Evolutionary conservation across 164 flowering plant species (phyloP).

Genomic region (Euptelea pleiosperma): DNA sequence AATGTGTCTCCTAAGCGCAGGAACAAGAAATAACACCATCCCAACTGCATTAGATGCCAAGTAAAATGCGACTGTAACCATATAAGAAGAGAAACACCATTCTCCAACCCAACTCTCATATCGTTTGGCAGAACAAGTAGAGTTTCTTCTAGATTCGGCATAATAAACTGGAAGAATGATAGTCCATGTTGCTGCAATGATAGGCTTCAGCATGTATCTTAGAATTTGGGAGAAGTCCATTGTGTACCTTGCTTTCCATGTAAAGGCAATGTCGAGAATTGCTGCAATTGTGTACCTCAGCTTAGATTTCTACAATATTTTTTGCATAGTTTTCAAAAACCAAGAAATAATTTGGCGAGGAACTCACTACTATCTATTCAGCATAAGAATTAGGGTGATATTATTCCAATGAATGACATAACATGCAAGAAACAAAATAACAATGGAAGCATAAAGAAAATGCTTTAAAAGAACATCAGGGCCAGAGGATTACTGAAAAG

Average conservation of each 20-base stretch:
- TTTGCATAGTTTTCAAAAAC: neutral
- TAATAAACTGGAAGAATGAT: conserved; percentile 74
- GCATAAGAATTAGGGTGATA: no score
- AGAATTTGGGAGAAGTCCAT: conserved; percentile 47
- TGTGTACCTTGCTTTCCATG: conserved; percentile 77
- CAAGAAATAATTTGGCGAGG: neutral
- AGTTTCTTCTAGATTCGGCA: conserved; percentile 53
- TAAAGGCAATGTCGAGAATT: conserved; percentile 72
- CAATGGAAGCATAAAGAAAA: no score
- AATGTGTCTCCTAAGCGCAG: conserved; percentile 68
- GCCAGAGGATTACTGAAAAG: no score
- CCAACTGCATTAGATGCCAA: conserved; percentile 69
- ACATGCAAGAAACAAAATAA: no score
- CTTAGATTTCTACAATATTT: conserved; percentile 2
- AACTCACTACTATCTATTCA: no score
- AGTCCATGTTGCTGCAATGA: conserved; percentile 70
- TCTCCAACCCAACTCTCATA: conserved; percentile 56
- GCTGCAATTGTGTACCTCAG: conserved; percentile 44
- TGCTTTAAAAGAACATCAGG: no score
- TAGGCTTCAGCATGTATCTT: conserved; percentile 56
- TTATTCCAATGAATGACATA: no score
- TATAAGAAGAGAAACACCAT: conserved; percentile 79
- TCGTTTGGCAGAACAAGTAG: conserved; percentile 51
- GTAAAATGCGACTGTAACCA: conserved; percentile 72
- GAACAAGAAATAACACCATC: conserved; percentile 81